phyloP scores from a whole-genome alignment of 352 stramenopile genomes.

The Globisporangium emineosum region DNA sequence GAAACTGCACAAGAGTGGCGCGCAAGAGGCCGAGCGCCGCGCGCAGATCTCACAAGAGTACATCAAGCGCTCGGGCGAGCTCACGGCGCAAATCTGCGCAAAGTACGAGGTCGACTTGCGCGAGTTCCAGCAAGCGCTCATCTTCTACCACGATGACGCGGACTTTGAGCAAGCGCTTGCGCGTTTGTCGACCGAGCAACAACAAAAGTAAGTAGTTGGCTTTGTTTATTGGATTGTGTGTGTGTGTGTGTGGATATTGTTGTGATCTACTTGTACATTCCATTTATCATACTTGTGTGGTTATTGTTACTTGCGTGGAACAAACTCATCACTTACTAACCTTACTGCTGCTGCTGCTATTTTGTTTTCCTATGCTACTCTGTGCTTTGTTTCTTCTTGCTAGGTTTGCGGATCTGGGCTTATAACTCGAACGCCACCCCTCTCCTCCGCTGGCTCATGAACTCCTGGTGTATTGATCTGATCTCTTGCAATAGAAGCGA shows the following conservation, averaged over 20 bases:
- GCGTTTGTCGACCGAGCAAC: slow-evolving; percentile 59
- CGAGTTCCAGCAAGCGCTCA: slow-evolving; percentile 68
- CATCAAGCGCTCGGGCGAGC: slow-evolving; percentile 55
- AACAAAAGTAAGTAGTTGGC: slow-evolving; percentile 43
- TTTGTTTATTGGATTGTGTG: not conserved
- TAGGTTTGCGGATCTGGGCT: slow-evolving; percentile 49
- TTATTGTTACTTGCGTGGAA: not conserved
- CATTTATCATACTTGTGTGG: slow-evolving; percentile 8
- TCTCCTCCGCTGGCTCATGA: not conserved
- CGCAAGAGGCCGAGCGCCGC: slow-evolving; percentile 40
- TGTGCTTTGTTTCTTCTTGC: not conserved
- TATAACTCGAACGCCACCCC: slow-evolving; percentile 37
- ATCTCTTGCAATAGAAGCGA: slow-evolving; percentile 9
- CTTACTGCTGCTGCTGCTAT: not conserved
- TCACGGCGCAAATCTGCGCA: slow-evolving; percentile 51
- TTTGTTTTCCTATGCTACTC: slow-evolving; percentile 17
- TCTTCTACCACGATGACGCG: slow-evolving; percentile 77
- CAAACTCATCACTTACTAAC: slow-evolving; percentile 3
- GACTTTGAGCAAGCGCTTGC: slow-evolving; percentile 62
- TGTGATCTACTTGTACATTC: slow-evolving; percentile 14
- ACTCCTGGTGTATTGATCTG: slow-evolving; percentile 4
- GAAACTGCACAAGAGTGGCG: slow-evolving; percentile 5
- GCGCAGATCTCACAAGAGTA: slow-evolving; percentile 62
- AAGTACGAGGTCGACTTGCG: slow-evolving; percentile 55
- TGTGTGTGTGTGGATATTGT: not conserved